These are phyloP conservation scores for Achlya hypogyna DNA, from an alignment of 352 stramenopile genomes.

Conservation along the genomic window DNA sequence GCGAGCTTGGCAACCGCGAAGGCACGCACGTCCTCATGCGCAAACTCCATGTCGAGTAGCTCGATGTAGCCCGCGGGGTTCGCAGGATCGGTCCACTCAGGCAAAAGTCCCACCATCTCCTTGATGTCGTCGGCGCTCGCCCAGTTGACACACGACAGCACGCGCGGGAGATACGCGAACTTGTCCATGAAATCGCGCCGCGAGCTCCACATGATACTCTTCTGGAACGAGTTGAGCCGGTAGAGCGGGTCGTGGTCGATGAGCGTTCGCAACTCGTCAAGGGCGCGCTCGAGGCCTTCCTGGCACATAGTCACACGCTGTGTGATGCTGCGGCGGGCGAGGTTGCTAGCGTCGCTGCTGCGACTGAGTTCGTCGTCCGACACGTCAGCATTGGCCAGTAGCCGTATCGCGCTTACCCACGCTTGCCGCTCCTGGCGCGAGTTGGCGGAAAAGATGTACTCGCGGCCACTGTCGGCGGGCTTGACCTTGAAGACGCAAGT, in stretches of 20 bases:
- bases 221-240: constrained; percentile 73
- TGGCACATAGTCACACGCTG: not conserved
- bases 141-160: constrained; percentile 80
- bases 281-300: not conserved
- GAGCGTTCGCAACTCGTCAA: constrained; percentile 51
- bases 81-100: constrained; percentile 54
- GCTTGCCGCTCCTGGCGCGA: constrained; percentile 81
- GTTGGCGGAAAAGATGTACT: constrained; percentile 77
- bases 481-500: constrained; percentile 82
- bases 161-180: constrained; percentile 49
- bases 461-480: constrained; percentile 58
- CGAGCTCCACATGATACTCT: constrained; percentile 72
- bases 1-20: constrained; percentile 71
- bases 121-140: constrained; percentile 63
- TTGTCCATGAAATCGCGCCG: constrained; percentile 75
- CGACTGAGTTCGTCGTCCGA: constrained; percentile 22
- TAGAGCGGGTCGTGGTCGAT: constrained; percentile 77
- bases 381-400: constrained; percentile 52
- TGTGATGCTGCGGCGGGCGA: not conserved
- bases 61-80: constrained; percentile 82
- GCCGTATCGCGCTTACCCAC: constrained; percentile 79
- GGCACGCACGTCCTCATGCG: constrained; percentile 54
- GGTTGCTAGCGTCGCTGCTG: not conserved
- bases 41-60: constrained; percentile 74
- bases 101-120: constrained; percentile 51